phyloP scores from a whole-genome alignment of 164 flowering plant species.

The Kalanchoe fedtschenkoi region DNA sequence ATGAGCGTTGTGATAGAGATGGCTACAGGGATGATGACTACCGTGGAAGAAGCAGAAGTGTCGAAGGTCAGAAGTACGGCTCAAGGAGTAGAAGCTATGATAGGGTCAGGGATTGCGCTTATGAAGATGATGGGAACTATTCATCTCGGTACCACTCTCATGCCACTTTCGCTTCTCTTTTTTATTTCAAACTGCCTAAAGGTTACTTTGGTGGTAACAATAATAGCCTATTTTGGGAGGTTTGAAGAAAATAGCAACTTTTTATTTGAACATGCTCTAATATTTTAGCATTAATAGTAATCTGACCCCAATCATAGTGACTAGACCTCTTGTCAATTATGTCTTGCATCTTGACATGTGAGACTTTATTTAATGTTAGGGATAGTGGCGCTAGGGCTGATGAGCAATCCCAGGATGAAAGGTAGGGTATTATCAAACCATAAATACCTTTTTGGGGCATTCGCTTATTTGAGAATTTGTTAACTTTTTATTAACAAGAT shows the following conservation, averaged over 20 bases:
- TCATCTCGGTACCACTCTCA: slow-evolving; percentile 58
- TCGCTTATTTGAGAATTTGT: background rate
- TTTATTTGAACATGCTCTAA: no score
- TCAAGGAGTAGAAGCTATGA: slow-evolving; percentile 71
- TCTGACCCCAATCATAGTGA: background rate
- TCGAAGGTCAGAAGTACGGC: slow-evolving; percentile 52
- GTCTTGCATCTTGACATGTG: slow-evolving; percentile 1
- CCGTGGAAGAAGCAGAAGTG: slow-evolving; percentile 56
- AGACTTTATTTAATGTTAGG: slow-evolving; percentile 33
- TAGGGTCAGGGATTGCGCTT: slow-evolving; percentile 54
- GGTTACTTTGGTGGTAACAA: background rate
- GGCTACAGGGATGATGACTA: slow-evolving; percentile 59
- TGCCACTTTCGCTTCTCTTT: background rate
- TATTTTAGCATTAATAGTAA: background rate
- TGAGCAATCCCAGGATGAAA: slow-evolving; percentile 66
- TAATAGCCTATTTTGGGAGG: background rate
- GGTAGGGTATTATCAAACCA: slow-evolving; percentile 27
- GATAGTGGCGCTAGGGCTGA: slow-evolving; percentile 60
- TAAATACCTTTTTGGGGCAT: background rate
- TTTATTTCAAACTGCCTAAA: background rate
- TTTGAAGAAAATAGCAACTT: background rate
- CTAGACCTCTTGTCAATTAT: background rate
- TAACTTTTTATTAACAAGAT: slow-evolving; percentile 19
- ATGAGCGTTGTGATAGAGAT: slow-evolving; percentile 61
- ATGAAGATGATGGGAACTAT: slow-evolving; percentile 75